These are phyloP conservation scores for Sporisorium scitamineum DNA, from an alignment of 1,284 basidiomycete genomes.

Conservation along the genomic window DNA sequence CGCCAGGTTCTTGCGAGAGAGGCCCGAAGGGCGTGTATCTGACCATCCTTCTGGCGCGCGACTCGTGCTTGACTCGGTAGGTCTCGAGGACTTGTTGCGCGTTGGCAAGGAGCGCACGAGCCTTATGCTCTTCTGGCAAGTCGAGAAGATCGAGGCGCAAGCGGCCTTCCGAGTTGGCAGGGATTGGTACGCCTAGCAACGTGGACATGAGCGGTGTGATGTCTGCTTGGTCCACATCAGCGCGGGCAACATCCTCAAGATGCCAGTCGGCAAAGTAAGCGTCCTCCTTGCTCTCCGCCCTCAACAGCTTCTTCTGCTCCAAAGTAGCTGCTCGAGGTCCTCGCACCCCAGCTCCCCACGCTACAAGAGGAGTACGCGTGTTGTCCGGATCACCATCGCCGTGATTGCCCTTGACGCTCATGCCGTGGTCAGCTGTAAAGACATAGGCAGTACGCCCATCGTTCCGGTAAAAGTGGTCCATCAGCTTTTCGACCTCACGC, in stretches of 20 bases:
- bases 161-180: slow-evolving; percentile 70
- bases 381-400: slow-evolving; percentile 91
- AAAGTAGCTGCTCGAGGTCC: slow-evolving; percentile 14
- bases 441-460: slow-evolving; percentile 78
- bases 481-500: slow-evolving; percentile 76
- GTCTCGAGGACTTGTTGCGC: slow-evolving; percentile 83
- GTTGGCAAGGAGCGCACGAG: slow-evolving; percentile 78
- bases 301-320: slow-evolving; percentile 15
- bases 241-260: slow-evolving; percentile 43
- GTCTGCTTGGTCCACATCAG: slow-evolving; percentile 84
- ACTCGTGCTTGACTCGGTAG: slow-evolving; percentile 78
- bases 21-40: slow-evolving; percentile 47
- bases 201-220: slow-evolving; percentile 80
- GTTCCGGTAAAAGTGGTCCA: slow-evolving; percentile 76
- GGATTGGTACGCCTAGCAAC: slow-evolving; percentile 55
- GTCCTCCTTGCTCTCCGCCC: slow-evolving; percentile 24
- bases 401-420: slow-evolving; percentile 89
- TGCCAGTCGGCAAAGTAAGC: slow-evolving; percentile 59
- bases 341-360: slow-evolving; percentile 79
- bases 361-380: slow-evolving; percentile 85
- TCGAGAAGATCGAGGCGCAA: slow-evolving; percentile 68
- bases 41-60: slow-evolving; percentile 45
- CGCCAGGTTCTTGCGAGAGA: slow-evolving; percentile 12
- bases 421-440: slow-evolving; percentile 91
- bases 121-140: slow-evolving; percentile 71